These are phyloP conservation scores for Postia placenta DNA, from an alignment of 768 basidiomycete species.

Conservation along the genomic window DNA sequence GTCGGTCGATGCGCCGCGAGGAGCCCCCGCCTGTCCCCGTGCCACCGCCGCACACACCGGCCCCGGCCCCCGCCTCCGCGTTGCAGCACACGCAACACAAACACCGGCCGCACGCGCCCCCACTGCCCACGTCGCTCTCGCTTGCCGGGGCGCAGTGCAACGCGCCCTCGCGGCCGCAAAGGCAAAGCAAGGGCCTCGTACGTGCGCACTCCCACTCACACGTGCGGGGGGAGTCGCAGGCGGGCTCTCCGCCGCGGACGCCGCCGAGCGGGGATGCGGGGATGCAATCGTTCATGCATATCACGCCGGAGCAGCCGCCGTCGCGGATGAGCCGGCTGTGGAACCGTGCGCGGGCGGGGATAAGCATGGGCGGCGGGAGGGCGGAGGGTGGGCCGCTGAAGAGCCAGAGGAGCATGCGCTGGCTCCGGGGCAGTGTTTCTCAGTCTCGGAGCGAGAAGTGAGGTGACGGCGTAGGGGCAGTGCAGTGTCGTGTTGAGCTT, in stretches of 20 bases:
- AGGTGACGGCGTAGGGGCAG: background rate
- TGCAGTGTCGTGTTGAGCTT: too few relatives aligned
- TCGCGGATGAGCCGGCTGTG: conserved; percentile 5
- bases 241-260: background rate
- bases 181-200: background rate
- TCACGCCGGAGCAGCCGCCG: conserved; percentile 4
- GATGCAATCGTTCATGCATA: background rate
- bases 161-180: background rate
- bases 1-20: background rate
- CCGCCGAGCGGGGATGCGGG: background rate
- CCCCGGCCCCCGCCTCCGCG: too few relatives aligned
- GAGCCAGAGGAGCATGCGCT: conserved; percentile 4
- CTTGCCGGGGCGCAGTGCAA: background rate
- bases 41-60: background rate
- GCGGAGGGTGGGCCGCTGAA: background rate
- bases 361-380: background rate
- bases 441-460: background rate
- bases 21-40: background rate
- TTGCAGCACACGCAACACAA: background rate
- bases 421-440: conserved; percentile 2
- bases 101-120: background rate
- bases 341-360: background rate
- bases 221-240: background rate
- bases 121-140: background rate
- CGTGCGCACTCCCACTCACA: background rate